Evolutionary conservation across 1,284 basidiomycete genomes (phyloP).

Genomic region (Mycena citricolor): DNA sequence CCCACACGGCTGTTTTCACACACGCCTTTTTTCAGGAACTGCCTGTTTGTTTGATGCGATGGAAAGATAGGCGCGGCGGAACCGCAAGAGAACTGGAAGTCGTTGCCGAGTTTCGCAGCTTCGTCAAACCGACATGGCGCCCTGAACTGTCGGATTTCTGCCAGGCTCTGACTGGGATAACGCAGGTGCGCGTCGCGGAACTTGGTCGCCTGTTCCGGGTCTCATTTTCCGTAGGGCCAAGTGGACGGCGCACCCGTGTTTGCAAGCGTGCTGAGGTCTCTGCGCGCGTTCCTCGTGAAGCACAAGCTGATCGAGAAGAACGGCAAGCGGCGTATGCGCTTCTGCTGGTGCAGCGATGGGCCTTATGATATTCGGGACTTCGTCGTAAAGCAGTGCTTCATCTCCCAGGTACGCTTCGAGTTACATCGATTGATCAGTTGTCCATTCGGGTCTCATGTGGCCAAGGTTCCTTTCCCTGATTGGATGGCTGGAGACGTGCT

Average conservation of each 20-base stretch:
- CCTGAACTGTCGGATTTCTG: constrained; percentile 85
- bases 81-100: constrained; percentile 61
- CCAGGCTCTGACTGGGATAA: constrained; percentile 85
- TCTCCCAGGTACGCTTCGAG: constrained; percentile 56
- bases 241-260: constrained; percentile 82
- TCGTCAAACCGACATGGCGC: constrained; percentile 86
- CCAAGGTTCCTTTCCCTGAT: constrained; percentile 62
- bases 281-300: constrained; percentile 69
- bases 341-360: constrained; percentile 79
- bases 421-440: too few relatives aligned
- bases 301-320: constrained; percentile 65
- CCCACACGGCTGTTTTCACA: constrained; percentile 28
- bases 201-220: too few relatives aligned
- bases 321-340: constrained; percentile 56
- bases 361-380: constrained; percentile 86
- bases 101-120: constrained; percentile 82
- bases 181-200: constrained; percentile 62
- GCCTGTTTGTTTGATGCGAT: constrained; percentile 84
- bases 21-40: constrained; percentile 61
- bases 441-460: too few relatives aligned
- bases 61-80: constrained; percentile 64
- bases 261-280: constrained; percentile 60
- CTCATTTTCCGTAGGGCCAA: constrained; percentile 54
- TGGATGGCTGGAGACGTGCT: constrained; percentile 72
- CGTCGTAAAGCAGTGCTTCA: constrained; percentile 83